A percentile compares a stretch with the other conserved stretches of the same genome.
Conservation (phyloP, 2,329 filamentous ascomycete genomes). For the Fusarium sp. region DNA sequence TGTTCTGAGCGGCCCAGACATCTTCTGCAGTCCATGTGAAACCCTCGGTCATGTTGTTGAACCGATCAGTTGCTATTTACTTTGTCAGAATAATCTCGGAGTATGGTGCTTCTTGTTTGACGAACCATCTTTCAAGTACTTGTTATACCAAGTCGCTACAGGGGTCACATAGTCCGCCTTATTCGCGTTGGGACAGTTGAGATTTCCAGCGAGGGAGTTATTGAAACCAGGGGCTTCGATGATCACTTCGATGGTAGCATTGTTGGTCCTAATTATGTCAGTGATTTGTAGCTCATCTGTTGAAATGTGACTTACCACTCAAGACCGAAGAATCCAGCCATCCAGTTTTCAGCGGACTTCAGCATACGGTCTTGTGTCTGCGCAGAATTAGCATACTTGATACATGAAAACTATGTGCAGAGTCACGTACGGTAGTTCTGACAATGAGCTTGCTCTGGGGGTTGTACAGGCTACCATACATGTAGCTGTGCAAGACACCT, state of each 20-base stretch:
- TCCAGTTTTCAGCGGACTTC: constrained; percentile 80
- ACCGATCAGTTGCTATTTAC: constrained; percentile 66
- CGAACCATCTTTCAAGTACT: constrained; percentile 72
- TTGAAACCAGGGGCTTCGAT: constrained; percentile 75
- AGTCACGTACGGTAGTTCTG: constrained; percentile 68
- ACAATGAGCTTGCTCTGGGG: constrained; percentile 78
- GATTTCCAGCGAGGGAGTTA: constrained; percentile 76
- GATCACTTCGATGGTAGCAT: constrained; percentile 78
- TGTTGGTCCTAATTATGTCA: constrained; percentile 64
- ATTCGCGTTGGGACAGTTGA: constrained; percentile 72
- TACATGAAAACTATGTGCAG: too few species aligned
- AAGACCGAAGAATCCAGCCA: constrained; percentile 82
- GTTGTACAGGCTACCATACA: constrained; percentile 78
- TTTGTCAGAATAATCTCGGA: neutral
- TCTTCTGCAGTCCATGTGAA: constrained; percentile 74
- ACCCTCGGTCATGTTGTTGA: constrained; percentile 65
- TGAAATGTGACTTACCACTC: constrained; percentile 62
- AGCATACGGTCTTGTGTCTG: constrained; percentile 81
- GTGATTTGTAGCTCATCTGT: neutral
- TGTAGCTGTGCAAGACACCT: constrained; percentile 78
- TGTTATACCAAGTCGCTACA: constrained; percentile 67
- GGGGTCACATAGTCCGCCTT: constrained; percentile 66
- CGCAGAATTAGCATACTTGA: constrained; percentile 20
- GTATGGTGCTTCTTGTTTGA: neutral
- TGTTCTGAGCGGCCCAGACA: constrained; percentile 74